Evolutionary conservation across 768 basidiomycete genomes (phyloP), one percentile per base, ranked within the genome.

Genomic region (Tephrocybe sp.): DNA sequence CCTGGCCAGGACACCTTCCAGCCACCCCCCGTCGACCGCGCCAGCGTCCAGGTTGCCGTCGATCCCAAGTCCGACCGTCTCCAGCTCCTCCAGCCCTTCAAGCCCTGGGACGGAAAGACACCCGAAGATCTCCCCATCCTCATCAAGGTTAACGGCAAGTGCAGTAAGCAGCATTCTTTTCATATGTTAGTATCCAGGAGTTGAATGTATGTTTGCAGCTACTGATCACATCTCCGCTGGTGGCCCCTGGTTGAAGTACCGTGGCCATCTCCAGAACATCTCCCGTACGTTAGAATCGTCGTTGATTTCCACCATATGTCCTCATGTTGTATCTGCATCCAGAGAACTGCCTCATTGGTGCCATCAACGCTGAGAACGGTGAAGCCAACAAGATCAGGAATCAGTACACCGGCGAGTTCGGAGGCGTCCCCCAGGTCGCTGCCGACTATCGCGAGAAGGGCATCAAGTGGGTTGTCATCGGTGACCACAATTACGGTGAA

Each of bases 161-260:
- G 97, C 89, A 99, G 86, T 88, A 66, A 70, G 88, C 84, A 33
- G 4, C 7, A 21, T 24, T 12, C 32, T 37, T 17, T 25, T 38
- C 7, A 24, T 26, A n/a, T 15, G 36, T 48, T 6, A 9, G 3
- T 15, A 17, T 39, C 42, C 34, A 58, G 14, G 34, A 36, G n/a
- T 51, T 7, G 46, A 36, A 4, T 43, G 37, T 32, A 28, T 50
- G 36, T 37, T 33, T 21, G 1, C 54, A 84, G 81, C 93, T 36
- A 94, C 93, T 58, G 93, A 96, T 69, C 93, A 96, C 72, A 94
- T 96, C 70, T 90, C 88, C 54, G 95, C 95, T 66, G 96, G 95
- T 78, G 96, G 96, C 53, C 96, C 96, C 39, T 98, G 96, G 96
- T 84, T 98, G 77, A 98, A 98, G 76, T 98, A 95, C 80, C 93